Percentiles rank a stretch among this genome's conserved stretches.
Evolutionary conservation across 352 stramenopile genomes (phyloP).

Genomic region (Phytophthora pini): DNA sequence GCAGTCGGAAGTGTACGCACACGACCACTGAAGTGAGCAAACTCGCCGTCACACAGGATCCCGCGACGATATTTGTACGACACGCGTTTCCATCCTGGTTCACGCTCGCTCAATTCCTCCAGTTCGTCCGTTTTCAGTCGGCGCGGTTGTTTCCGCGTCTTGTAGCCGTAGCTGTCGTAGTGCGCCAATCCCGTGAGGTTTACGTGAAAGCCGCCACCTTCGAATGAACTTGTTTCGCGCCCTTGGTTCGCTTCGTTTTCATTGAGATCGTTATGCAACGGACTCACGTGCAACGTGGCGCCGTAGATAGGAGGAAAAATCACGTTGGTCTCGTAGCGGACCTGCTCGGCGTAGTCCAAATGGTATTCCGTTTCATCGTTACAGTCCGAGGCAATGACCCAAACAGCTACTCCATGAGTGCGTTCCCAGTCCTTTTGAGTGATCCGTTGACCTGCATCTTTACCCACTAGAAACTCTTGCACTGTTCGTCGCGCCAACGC

Average conservation of each 20-base stretch:
- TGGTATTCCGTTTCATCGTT: slow-evolving; percentile 75
- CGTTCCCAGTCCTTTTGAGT: slow-evolving; percentile 40
- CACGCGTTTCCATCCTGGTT: slow-evolving; percentile 52
- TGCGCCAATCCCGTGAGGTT: slow-evolving; percentile 57
- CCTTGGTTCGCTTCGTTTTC: slow-evolving; percentile 1
- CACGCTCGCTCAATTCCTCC: slow-evolving; percentile 32
- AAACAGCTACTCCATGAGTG: slow-evolving; percentile 66
- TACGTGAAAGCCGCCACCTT: slow-evolving; percentile 70
- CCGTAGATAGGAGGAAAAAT: slow-evolving; percentile 76
- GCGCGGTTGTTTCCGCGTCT: slow-evolving; percentile 48
- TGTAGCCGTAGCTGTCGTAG: slow-evolving; percentile 73
- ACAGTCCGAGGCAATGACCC: slow-evolving; percentile 72
- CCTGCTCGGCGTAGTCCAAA: slow-evolving; percentile 76
- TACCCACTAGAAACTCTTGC: slow-evolving; percentile 60
- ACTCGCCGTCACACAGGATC: slow-evolving; percentile 74
- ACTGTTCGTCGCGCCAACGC: slow-evolving; percentile 52
- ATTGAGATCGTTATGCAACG: slow-evolving; percentile 25
- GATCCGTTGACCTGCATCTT: slow-evolving; percentile 31
- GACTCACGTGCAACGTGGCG: slow-evolving; percentile 78
- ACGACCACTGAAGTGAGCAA: slow-evolving; percentile 71
- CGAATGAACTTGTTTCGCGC: slow-evolving; percentile 26
- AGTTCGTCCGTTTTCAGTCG: slow-evolving; percentile 60
- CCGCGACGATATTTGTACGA: slow-evolving; percentile 63
- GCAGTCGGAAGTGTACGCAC: slow-evolving; percentile 44
- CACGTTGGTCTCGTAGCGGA: slow-evolving; percentile 79